Evolutionary conservation across 2,329 filamentous ascomycete genomes (phyloP).

Genomic region (Botryosphaeria dothidea): DNA sequence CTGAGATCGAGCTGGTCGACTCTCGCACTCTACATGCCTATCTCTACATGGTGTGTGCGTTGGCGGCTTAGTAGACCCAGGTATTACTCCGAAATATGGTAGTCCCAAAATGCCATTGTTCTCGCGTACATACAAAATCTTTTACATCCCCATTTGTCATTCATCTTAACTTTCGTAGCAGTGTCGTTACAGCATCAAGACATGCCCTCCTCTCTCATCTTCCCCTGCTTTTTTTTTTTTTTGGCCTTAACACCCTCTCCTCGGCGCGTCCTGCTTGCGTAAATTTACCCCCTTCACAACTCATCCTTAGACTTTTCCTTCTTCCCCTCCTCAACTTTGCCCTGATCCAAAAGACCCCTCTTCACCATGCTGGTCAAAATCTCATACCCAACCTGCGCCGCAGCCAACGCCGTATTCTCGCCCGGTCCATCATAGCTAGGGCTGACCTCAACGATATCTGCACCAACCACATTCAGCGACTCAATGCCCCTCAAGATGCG

Average conservation of each 20-base stretch:
- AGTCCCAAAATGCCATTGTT: too few relatives aligned
- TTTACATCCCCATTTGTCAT: too few relatives aligned
- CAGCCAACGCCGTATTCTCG: slow-evolving; percentile 80
- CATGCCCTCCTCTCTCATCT: too few relatives aligned
- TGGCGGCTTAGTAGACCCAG: too few relatives aligned
- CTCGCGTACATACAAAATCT: too few relatives aligned
- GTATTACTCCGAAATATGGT: too few relatives aligned
- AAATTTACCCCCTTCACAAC: slow-evolving; percentile 3
- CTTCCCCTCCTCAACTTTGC: slow-evolving; percentile 25
- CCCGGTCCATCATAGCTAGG: slow-evolving; percentile 80
- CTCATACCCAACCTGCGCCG: slow-evolving; percentile 82
- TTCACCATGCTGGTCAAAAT: slow-evolving; percentile 77
- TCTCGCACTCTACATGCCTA: background rate
- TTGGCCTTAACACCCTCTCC: too few relatives aligned
- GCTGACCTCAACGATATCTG: slow-evolving; percentile 86
- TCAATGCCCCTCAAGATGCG: slow-evolving; percentile 80
- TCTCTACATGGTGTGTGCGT: too few relatives aligned
- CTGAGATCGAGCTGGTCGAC: background rate
- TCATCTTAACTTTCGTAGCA: too few relatives aligned
- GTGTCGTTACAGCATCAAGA: too few relatives aligned
- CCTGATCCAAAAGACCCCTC: slow-evolving; percentile 49
- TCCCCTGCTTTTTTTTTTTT: too few relatives aligned
- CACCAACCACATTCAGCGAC: slow-evolving; percentile 79
- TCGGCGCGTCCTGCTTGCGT: background rate
- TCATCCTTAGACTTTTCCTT: slow-evolving; percentile 21